Evolutionary conservation across 2,329 filamentous ascomycete species (phyloP), one percentile per base, ranked within the genome.

Genomic region (Cylindrodendrum hubeiense): DNA sequence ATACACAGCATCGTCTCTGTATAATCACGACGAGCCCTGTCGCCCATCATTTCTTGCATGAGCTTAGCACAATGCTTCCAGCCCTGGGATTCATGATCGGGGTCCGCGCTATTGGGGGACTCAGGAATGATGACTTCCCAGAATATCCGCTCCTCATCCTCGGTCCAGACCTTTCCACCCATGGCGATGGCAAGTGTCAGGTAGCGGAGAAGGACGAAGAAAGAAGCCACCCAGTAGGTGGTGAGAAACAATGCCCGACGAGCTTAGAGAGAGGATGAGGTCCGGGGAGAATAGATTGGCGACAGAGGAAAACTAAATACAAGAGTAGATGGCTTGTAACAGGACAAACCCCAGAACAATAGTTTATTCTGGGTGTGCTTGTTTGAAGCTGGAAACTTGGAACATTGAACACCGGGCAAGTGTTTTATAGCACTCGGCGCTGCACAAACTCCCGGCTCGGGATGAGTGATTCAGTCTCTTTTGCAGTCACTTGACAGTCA

Each of bases 151-250:
- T 88, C 86, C 65, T 88, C 86, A 1, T 79, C 74, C 0, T 62
- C 62, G 0, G 83, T 81, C 86, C 86, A 88, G 5, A 81, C 75
- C 66, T 82, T 86, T 24, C 85, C 85, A 5, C 82, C 84, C 85
- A 88, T 86, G 24, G 26, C 79, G 50, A 21, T 30, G 37, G 26
- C 24, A 9, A 9, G 28, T 49, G 24, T 24, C 13, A 12, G 15
- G 28, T n/a, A 34, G 10, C 19, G 13, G 24, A 4, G 22, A n/a
- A n/a, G n/a, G n/a, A n/a, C n/a, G n/a, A n/a, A n/a, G 17, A 4
- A 19, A 46, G 30, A 49, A 17, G 12, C 6, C 19, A 33, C 47
- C 33, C n/a, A 8, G 44, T 9, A 30, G 47, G 5, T 17, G 28
- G 15, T 39, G 37, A 39, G n/a, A 17, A n/a, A n/a, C 4, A n/a